These are phyloP conservation scores for Saturnispora mendoncae DNA, from an alignment of 805 yeast species.

Conservation along the genomic window DNA sequence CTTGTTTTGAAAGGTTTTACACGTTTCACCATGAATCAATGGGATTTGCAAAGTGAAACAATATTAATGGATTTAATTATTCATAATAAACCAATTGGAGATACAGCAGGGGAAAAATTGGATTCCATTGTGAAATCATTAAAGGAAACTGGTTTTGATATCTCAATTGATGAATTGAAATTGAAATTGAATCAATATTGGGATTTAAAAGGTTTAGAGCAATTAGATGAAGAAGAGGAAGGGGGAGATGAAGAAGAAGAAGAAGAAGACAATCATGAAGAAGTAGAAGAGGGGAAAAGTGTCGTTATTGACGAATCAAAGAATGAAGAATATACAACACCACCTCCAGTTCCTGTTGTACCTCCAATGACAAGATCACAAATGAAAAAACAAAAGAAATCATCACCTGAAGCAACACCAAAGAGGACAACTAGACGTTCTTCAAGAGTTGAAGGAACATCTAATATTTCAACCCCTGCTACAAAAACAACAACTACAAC, in stretches of 20 bases:
- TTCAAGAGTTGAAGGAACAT: background rate
- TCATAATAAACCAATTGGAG: conserved; percentile 26
- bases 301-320: conserved; percentile 4
- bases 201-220: conserved; percentile 22
- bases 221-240: conserved; percentile 20
- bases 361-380: background rate
- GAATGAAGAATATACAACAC: background rate
- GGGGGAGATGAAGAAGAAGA: conserved; percentile 3
- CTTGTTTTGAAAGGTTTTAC: background rate
- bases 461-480: background rate
- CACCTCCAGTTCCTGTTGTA: background rate
- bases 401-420: background rate
- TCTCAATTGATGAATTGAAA: conserved; percentile 15
- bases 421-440: background rate
- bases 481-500: no score
- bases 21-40: conserved; percentile 11
- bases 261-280: background rate
- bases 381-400: background rate
- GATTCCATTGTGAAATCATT: conserved; percentile 16
- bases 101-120: conserved; percentile 12
- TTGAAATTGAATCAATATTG: conserved; percentile 20
- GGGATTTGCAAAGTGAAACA: conserved; percentile 21
- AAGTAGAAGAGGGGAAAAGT: background rate
- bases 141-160: conserved; percentile 13
- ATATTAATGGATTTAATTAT: conserved; percentile 21